phyloP scores from a whole-genome alignment of 192 early-diverging fungal species.

The Haplosporangium gracile region DNA sequence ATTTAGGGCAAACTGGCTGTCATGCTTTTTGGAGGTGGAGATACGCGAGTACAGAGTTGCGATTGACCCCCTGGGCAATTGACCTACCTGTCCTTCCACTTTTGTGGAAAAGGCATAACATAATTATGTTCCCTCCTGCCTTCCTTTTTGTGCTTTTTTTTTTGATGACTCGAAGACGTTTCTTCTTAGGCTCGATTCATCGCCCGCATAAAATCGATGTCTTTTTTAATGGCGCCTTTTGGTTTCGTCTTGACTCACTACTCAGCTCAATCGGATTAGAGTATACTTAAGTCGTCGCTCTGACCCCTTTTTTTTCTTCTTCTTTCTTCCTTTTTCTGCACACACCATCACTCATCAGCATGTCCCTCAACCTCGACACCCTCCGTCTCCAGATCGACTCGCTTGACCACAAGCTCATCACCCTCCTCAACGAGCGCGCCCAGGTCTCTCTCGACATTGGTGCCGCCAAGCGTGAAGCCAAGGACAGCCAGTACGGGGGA shows the following conservation, averaged over 20 bases:
- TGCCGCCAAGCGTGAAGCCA: conserved; percentile 69
- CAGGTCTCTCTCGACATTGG: conserved; percentile 85
- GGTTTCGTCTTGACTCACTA: conserved; percentile 13
- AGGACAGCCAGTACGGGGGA: conserved; percentile 19
- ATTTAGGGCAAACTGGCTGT: too few relatives aligned
- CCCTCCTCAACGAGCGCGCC: conserved; percentile 87
- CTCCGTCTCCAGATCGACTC: conserved; percentile 79
- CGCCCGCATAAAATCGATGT: neutral
- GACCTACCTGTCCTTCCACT: neutral
- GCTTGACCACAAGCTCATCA: conserved; percentile 80
- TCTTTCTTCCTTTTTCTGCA: neutral
- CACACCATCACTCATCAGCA: neutral
- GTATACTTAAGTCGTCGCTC: neutral
- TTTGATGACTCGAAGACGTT: neutral
- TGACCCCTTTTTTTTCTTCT: conserved; percentile 2
- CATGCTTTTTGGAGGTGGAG: too few relatives aligned
- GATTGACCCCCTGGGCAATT: too few relatives aligned
- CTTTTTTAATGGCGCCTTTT: neutral
- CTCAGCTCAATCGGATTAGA: neutral
- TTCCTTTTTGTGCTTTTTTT: neutral
- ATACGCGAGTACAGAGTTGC: too few relatives aligned
- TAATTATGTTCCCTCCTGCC: neutral
- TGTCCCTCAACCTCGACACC: conserved; percentile 62
- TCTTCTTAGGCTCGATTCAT: neutral
- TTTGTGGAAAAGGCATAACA: neutral